These are phyloP conservation scores for Spergularia marina DNA, from an alignment of 148 eudicot genomes.

Conservation along the genomic window DNA sequence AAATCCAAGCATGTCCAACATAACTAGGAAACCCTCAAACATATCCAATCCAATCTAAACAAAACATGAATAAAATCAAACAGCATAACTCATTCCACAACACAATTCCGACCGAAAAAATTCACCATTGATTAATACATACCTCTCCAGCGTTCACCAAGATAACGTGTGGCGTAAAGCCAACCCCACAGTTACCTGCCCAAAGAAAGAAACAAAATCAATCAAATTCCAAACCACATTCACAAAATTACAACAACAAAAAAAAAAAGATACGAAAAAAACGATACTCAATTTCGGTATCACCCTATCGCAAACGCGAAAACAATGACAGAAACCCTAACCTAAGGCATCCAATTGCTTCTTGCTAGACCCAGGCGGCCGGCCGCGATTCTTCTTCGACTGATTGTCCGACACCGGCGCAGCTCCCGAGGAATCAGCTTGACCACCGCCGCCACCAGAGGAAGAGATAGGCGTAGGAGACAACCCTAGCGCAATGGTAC, in stretches of 20 bases:
- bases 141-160: slow-evolving; percentile 77
- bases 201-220: slow-evolving; percentile 4
- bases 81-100: background rate
- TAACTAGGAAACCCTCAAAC: background rate
- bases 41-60: background rate
- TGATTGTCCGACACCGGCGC: slow-evolving; percentile 33
- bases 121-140: slow-evolving; percentile 25
- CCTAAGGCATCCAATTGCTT: slow-evolving; percentile 85
- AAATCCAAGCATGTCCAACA: slow-evolving; percentile 1
- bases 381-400: slow-evolving; percentile 43
- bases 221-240: background rate
- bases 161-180: slow-evolving; percentile 84
- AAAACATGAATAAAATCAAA: background rate
- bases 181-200: slow-evolving; percentile 72
- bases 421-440: slow-evolving; percentile 35
- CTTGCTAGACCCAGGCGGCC: slow-evolving; percentile 65
- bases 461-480: slow-evolving; percentile 35
- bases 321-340: background rate
- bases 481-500: slow-evolving; percentile 52
- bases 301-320: no score
- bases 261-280: background rate
- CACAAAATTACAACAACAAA: background rate
- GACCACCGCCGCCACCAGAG: slow-evolving; percentile 21
- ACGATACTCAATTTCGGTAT: no score
- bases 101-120: background rate